Evolutionary conservation across 202 grass and related monocot genomes (phyloP), one percentile per base, ranked within the genome.

Genomic region (Tripidium arundinaceum): DNA sequence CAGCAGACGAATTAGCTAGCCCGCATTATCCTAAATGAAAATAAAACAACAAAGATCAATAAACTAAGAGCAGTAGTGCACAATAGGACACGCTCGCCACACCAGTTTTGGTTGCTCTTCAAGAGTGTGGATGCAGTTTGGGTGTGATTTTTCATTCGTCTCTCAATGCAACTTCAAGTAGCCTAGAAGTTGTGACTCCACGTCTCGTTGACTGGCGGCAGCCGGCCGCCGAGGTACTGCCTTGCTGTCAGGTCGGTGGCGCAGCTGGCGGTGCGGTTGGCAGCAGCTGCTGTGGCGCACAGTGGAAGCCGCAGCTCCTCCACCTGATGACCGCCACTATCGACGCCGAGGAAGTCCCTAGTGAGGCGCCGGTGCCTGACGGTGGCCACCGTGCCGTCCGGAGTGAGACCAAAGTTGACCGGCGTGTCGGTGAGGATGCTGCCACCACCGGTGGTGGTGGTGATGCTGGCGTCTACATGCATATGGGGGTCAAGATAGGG

Each of bases 311-410:
- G 34, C 14, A 91, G 70, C 68, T 87, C 83, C 28, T 84, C 85
- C 2, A 88, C 87, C 62, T 85, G 45, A 12, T 19, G 68, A 13
- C 76, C 46, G 5, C 75, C 37, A 8, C 72, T 73, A 14, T 90
- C 87, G 46, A 86, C 65, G 33, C 92, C 92, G 24, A 98, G 92
- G 85, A 94, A 98, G 85, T 98, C 90, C 76, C 88, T 91, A 19
- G 96, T 99, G n/a, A 89, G 81, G 19, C 83, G 81, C 42, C 81
- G 38, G 6, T 79, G 63, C 33, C 8, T 36, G 36, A 19, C 68
- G 1, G 39, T 37, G 14, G 78, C 76, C 68, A 87, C 45, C n/a
- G 90, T 80, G 12, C 78, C 79, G 49, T 80, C 72, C 36, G 13
- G 76, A 16, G 75, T 47, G 64, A 92, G 83, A 15, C 74, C 71